These are phyloP conservation scores for Trypanosoma conorhini DNA, from an alignment of 208 protist genomes.

Conservation along the genomic window DNA sequence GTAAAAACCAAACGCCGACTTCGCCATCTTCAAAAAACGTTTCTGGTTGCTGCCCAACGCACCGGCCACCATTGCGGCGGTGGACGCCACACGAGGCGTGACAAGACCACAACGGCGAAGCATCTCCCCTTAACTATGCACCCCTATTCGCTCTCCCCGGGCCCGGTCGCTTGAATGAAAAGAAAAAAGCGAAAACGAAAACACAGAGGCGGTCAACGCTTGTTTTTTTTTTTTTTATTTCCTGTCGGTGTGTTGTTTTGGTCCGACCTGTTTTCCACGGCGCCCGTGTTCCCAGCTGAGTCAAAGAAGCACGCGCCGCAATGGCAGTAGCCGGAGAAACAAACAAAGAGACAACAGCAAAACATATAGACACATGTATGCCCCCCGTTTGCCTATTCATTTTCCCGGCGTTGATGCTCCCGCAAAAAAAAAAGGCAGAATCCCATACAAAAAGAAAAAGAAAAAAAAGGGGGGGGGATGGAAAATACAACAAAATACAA, in stretches of 20 bases:
- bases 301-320: too few relatives aligned
- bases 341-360: too few relatives aligned
- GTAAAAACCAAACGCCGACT: conserved; percentile 90
- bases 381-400: too few relatives aligned
- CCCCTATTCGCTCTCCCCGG: not conserved
- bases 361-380: too few relatives aligned
- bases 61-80: conserved; percentile 5
- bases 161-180: conserved; percentile 5
- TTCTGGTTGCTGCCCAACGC: conserved; percentile 36
- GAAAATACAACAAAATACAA: not conserved
- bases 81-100: not conserved
- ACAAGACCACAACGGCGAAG: conserved; percentile 20
- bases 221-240: not conserved
- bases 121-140: not conserved
- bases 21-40: conserved; percentile 88
- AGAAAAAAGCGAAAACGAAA: conserved; percentile 7
- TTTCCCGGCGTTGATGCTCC: too few relatives aligned
- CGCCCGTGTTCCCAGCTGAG: too few relatives aligned
- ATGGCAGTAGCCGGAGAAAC: too few relatives aligned
- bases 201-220: not conserved
- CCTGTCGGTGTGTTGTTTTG: not conserved
- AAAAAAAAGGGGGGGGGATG: not conserved
- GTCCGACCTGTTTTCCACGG: too few relatives aligned
- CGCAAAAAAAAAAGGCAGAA: not conserved
- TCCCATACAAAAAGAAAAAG: not conserved